Conservation (phyloP, 495 filamentous ascomycete genomes). For the Cairneyella variabilis region DNA sequence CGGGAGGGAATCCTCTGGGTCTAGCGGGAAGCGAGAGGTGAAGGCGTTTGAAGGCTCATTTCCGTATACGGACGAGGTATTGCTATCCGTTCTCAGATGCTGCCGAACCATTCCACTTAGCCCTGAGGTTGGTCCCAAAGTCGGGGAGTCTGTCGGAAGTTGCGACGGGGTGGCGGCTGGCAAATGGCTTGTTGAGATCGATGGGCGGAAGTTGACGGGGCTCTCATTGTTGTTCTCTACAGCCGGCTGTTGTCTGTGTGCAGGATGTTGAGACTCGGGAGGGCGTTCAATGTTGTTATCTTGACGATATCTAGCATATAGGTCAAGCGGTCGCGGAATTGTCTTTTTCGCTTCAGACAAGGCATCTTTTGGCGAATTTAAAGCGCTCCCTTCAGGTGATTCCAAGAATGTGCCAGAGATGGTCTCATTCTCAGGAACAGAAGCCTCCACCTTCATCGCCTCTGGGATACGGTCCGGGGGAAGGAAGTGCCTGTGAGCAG, state of each 20-base stretch:
- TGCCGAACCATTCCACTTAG: conserved; percentile 80
- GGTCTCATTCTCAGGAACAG: conserved; percentile 34
- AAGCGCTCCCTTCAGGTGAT: conserved; percentile 19
- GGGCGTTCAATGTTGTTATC: conserved; percentile 28
- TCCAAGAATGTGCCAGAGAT: conserved; percentile 34
- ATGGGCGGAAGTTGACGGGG: not conserved
- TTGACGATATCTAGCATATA: conserved; percentile 38
- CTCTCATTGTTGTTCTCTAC: conserved; percentile 19
- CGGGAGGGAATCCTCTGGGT: conserved; percentile 19
- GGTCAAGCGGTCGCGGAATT: conserved; percentile 24
- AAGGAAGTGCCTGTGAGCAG: conserved; percentile 17
- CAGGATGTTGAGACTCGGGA: conserved; percentile 31
- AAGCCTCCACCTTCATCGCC: conserved; percentile 7
- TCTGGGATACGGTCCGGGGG: conserved; percentile 17
- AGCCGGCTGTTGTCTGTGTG: conserved; percentile 26
- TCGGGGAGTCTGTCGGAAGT: conserved; percentile 64
- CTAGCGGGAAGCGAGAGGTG: conserved; percentile 37
- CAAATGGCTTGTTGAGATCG: not conserved
- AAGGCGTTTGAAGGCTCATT: conserved; percentile 37
- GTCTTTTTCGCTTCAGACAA: conserved; percentile 17
- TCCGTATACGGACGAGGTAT: conserved; percentile 71
- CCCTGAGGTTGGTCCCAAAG: conserved; percentile 61
- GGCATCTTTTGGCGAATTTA: conserved; percentile 28
- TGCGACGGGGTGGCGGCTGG: not conserved
- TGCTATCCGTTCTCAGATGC: conserved; percentile 81